Evolutionary conservation across 2,329 filamentous ascomycete genomes (phyloP).

Genomic region (Aspergillus brunneoviolaceus): DNA sequence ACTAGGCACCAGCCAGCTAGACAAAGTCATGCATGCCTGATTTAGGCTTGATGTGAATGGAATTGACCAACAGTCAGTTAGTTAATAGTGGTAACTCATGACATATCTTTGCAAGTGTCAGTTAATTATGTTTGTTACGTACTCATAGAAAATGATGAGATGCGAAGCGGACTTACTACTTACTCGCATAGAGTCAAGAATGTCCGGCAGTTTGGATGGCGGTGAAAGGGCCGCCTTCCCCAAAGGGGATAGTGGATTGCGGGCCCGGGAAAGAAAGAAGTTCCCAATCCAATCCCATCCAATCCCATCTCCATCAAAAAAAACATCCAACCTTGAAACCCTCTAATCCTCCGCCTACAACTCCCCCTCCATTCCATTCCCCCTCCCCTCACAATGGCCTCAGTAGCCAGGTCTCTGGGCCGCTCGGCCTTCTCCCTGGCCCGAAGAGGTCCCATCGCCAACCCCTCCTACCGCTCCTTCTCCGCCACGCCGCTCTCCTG

Average conservation of each 20-base stretch:
- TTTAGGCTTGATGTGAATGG: too few species aligned
- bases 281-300: constrained; percentile 1
- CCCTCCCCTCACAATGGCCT: constrained; percentile 37
- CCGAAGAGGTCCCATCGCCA: constrained; percentile 29
- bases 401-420: constrained; percentile 39
- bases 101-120: too few species aligned
- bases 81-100: too few species aligned
- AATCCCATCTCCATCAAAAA: constrained; percentile 4
- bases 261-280: too few species aligned
- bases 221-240: constrained; percentile 4
- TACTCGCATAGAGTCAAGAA: background rate
- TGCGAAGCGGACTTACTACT: too few species aligned
- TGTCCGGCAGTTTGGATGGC: background rate
- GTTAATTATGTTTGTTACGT: too few species aligned
- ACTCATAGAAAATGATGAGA: too few species aligned
- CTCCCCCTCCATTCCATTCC: constrained; percentile 12
- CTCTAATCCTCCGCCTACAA: constrained; percentile 7
- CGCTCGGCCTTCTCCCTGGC: constrained; percentile 35
- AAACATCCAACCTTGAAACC: constrained; percentile 14
- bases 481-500: constrained; percentile 35
- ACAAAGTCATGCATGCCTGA: background rate
- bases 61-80: too few species aligned
- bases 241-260: constrained; percentile 22
- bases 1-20: background rate
- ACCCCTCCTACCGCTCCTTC: constrained; percentile 31